Evolutionary conservation across 164 flowering plant species (phyloP).

Genomic region (Nelumbo lutea): DNA sequence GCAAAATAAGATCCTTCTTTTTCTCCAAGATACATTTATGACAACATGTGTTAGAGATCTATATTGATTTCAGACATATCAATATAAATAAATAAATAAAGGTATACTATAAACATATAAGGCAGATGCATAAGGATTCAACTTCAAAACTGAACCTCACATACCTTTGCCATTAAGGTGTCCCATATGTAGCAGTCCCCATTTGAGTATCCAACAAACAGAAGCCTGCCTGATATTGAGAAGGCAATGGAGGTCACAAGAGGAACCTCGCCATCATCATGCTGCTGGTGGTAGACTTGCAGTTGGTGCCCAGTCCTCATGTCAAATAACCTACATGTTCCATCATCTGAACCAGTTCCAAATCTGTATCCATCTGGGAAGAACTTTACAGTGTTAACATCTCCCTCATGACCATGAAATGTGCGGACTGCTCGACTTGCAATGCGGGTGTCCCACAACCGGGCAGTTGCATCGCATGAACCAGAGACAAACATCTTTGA

Average conservation of each 20-base stretch:
- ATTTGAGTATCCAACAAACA: conserved; percentile 86
- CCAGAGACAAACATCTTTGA: conserved; percentile 89
- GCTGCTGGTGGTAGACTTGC: conserved; percentile 71
- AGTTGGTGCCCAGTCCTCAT: conserved; percentile 94
- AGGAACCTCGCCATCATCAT: conserved; percentile 54
- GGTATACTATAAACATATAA: no score
- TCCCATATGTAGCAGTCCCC: conserved; percentile 97
- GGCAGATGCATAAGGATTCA: not conserved
- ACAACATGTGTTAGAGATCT: no score
- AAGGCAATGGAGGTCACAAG: conserved; percentile 84
- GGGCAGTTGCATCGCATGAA: conserved; percentile 90
- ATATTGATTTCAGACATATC: no score
- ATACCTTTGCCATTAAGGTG: conserved; percentile 82
- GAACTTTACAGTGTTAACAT: conserved; percentile 88
- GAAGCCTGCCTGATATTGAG: conserved; percentile 92
- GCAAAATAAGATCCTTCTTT: no score
- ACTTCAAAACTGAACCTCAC: not conserved
- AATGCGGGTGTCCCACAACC: conserved; percentile 92
- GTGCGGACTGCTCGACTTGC: conserved; percentile 95
- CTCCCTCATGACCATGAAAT: conserved; percentile 91
- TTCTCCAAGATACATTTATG: no score
- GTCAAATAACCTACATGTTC: conserved; percentile 88
- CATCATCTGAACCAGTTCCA: conserved; percentile 98
- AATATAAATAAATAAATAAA: no score
- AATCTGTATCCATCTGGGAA: conserved; percentile 96